Conservation (phyloP, 495 filamentous ascomycete species). For the Hypoxylon intermedium region DNA sequence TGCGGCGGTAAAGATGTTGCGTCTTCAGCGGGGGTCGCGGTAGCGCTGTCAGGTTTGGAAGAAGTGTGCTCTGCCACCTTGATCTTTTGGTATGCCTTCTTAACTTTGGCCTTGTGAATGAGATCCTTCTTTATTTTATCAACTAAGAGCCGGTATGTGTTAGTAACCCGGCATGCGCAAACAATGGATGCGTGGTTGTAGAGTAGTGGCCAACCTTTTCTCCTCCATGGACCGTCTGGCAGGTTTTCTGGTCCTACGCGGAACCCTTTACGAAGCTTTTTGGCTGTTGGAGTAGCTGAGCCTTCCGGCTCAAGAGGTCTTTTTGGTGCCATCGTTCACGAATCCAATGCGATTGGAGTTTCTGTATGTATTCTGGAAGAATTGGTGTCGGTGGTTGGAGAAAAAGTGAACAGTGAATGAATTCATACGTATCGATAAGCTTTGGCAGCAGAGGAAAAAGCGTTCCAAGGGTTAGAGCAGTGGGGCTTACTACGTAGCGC, state of each 20-base stretch:
- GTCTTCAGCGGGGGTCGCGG: conserved; percentile 12
- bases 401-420: neutral
- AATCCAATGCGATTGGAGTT: no score
- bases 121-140: conserved; percentile 91
- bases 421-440: conserved; percentile 15
- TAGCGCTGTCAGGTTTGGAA: conserved; percentile 26
- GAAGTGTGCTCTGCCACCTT: conserved; percentile 64
- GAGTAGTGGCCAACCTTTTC: conserved; percentile 69
- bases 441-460: neutral
- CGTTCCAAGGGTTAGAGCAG: neutral
- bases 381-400: neutral
- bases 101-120: conserved; percentile 92
- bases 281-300: conserved; percentile 44
- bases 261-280: conserved; percentile 62
- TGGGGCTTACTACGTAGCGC: neutral
- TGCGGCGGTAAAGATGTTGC: conserved; percentile 52
- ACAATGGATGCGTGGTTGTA: neutral
- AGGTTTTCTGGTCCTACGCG: conserved; percentile 89
- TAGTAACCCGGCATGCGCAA: conserved; percentile 10
- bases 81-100: conserved; percentile 90
- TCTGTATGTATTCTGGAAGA: neutral
- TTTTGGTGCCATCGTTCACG: conserved; percentile 67
- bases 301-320: conserved; percentile 60
- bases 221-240: conserved; percentile 87
- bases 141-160: conserved; percentile 57